Percentiles rank a stretch among this genome's conserved stretches.
These are phyloP conservation scores for Castanopsis chinensis DNA, from an alignment of 306 rosid species.

Conservation along the genomic window DNA sequence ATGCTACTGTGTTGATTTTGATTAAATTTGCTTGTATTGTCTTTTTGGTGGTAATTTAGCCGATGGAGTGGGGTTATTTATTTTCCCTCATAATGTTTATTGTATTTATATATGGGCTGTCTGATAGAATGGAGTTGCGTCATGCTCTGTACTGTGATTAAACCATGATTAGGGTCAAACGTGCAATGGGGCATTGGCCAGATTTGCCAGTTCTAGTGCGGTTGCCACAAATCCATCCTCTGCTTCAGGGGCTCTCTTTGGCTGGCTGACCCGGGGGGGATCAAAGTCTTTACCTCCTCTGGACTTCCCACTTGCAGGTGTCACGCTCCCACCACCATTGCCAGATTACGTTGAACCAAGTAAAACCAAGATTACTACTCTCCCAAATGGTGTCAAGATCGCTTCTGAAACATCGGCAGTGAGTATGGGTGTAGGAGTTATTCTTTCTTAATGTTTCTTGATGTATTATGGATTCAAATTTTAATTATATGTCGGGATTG, in stretches of 20 bases:
- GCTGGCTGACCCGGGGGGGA: slow-evolving; percentile 70
- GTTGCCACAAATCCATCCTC: slow-evolving; percentile 47
- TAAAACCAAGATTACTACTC: slow-evolving; percentile 65
- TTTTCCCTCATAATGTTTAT: not conserved
- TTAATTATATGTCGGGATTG: not conserved
- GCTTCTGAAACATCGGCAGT: slow-evolving; percentile 78
- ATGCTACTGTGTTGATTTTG: not conserved
- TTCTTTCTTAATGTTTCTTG: not conserved
- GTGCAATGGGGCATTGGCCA: slow-evolving; percentile 37
- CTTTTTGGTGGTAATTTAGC: not conserved
- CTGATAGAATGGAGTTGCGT: slow-evolving; percentile 14
- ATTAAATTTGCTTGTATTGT: not conserved
- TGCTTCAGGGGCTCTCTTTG: slow-evolving; percentile 64
- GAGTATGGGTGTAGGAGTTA: slow-evolving; percentile 10
- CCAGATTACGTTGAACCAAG: slow-evolving; percentile 72
- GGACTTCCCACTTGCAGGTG: slow-evolving; percentile 67
- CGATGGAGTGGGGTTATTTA: not conserved
- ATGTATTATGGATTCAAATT: not conserved
- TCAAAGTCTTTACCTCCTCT: slow-evolving; percentile 57
- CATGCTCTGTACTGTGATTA: not conserved
- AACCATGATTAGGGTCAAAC: slow-evolving; percentile 50
- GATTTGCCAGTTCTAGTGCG: slow-evolving; percentile 75
- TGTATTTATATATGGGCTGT: not conserved
- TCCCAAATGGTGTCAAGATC: slow-evolving; percentile 77
- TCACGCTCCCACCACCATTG: slow-evolving; percentile 63